Evolutionary conservation across 2,329 filamentous ascomycete species (phyloP).

Genomic region (Xylaria arbuscula): DNA sequence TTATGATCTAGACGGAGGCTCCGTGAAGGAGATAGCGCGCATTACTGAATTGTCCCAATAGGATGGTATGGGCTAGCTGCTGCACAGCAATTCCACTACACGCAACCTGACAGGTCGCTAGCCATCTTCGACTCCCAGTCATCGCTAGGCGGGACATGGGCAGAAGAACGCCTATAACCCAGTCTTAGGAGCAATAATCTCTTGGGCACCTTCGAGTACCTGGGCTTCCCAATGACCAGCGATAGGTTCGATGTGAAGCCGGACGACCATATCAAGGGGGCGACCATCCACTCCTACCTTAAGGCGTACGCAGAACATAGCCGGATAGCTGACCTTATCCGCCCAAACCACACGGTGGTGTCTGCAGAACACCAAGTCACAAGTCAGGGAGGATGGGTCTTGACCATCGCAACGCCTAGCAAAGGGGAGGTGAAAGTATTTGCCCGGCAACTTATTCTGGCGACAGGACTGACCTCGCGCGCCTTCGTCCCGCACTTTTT

Average conservation of each 20-base stretch:
- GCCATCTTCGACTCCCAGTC: slow-evolving; percentile 67
- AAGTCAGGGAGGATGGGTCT: slow-evolving; percentile 50
- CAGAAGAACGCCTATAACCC: slow-evolving; percentile 72
- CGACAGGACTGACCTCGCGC: slow-evolving; percentile 69
- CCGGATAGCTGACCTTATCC: slow-evolving; percentile 60
- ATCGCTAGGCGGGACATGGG: slow-evolving; percentile 77
- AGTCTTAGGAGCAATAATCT: slow-evolving; percentile 80
- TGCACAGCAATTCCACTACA: slow-evolving; percentile 69
- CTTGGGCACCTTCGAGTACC: slow-evolving; percentile 77
- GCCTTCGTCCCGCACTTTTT: slow-evolving; percentile 65
- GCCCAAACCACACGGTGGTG: slow-evolving; percentile 63
- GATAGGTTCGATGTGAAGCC: slow-evolving; percentile 58
- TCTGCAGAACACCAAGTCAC: slow-evolving; percentile 61
- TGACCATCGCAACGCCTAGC: slow-evolving; percentile 37
- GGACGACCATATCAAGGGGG: slow-evolving; percentile 69
- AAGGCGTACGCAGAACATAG: slow-evolving; percentile 65
- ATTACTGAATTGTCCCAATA: slow-evolving; percentile 29
- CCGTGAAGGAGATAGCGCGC: no score
- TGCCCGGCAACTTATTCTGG: slow-evolving; percentile 66
- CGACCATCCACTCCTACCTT: slow-evolving; percentile 67
- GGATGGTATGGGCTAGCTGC: slow-evolving; percentile 68
- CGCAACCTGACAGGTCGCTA: slow-evolving; percentile 67
- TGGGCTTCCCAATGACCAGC: slow-evolving; percentile 76
- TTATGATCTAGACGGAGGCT: no score
- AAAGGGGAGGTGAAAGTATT: slow-evolving; percentile 45